A percentile compares a stretch with the other conserved stretches of the same genome.
These are phyloP conservation scores for Tricholoma saponaceum DNA, from an alignment of 768 basidiomycete species.

Conservation along the genomic window DNA sequence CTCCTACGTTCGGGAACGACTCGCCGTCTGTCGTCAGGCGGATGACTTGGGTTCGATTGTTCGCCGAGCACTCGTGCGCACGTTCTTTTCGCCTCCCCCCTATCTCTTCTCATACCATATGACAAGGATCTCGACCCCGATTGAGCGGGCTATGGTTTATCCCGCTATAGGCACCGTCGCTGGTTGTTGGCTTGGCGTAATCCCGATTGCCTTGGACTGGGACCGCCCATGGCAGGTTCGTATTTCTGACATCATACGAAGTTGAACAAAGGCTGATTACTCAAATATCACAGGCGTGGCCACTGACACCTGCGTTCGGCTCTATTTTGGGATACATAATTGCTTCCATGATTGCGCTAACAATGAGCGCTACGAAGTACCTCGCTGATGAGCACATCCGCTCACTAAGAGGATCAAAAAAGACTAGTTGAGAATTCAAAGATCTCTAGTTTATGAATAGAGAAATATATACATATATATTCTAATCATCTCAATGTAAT, in stretches of 20 bases:
- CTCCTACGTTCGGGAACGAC: slow-evolving; percentile 44
- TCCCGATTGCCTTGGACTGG: slow-evolving; percentile 94
- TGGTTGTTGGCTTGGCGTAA: slow-evolving; percentile 78
- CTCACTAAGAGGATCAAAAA: slow-evolving; percentile 15
- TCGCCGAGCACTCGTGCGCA: slow-evolving; percentile 78
- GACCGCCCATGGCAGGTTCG: slow-evolving; percentile 95
- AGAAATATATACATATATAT: background rate
- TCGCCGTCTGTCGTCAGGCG: slow-evolving; percentile 47
- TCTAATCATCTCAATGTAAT: background rate
- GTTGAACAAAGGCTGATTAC: background rate
- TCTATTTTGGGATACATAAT: slow-evolving; percentile 64
- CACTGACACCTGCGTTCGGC: slow-evolving; percentile 72
- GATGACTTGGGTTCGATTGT: slow-evolving; percentile 73
- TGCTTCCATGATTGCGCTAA: slow-evolving; percentile 54
- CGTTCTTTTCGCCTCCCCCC: background rate
- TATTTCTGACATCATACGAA: slow-evolving; percentile 12
- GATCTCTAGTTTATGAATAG: too few species aligned
- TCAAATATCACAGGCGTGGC: slow-evolving; percentile 60
- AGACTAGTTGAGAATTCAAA: slow-evolving; percentile 7
- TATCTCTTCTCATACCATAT: background rate
- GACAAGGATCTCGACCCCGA: slow-evolving; percentile 49
- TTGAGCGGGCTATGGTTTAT: slow-evolving; percentile 78
- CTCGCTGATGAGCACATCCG: slow-evolving; percentile 36
- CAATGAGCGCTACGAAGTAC: slow-evolving; percentile 32
- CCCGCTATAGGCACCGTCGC: slow-evolving; percentile 68